Evolutionary conservation across 2,329 filamentous ascomycete species (phyloP).

Genomic region (Neonectria punicea): DNA sequence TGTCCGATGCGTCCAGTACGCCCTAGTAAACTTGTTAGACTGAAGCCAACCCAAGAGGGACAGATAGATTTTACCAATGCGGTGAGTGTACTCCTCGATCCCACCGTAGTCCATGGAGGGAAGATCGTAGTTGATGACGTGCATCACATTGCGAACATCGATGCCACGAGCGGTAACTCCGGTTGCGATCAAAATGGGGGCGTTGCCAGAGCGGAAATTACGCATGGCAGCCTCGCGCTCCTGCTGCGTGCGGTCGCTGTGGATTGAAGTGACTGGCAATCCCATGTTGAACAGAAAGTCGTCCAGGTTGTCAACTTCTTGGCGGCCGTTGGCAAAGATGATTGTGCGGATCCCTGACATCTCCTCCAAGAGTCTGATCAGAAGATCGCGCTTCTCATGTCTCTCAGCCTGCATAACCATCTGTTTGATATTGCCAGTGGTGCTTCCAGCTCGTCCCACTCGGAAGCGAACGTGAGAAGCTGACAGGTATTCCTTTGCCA

Average conservation of each 20-base stretch:
- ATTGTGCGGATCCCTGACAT: slow-evolving; percentile 81
- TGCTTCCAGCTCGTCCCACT: slow-evolving; percentile 87
- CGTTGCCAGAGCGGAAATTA: slow-evolving; percentile 78
- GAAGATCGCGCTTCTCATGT: slow-evolving; percentile 72
- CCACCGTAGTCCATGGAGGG: slow-evolving; percentile 81
- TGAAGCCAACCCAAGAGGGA: neutral
- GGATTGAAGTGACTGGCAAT: slow-evolving; percentile 88
- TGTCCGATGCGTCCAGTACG: slow-evolving; percentile 96
- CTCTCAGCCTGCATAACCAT: slow-evolving; percentile 75
- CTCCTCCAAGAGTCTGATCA: slow-evolving; percentile 78
- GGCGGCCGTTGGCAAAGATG: slow-evolving; percentile 88
- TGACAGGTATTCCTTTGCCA: slow-evolving; percentile 81
- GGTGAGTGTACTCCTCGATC: slow-evolving; percentile 92
- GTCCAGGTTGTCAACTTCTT: slow-evolving; percentile 82
- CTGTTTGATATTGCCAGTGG: slow-evolving; percentile 86
- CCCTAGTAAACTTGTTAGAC: slow-evolving; percentile 58
- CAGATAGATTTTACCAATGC: slow-evolving; percentile 75
- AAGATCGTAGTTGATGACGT: slow-evolving; percentile 94
- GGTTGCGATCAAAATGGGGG: slow-evolving; percentile 86
- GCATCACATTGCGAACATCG: slow-evolving; percentile 86
- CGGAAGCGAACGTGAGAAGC: slow-evolving; percentile 81
- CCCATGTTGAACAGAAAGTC: slow-evolving; percentile 85
- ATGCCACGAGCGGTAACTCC: slow-evolving; percentile 89
- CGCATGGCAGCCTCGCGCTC: slow-evolving; percentile 94
- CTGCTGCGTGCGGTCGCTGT: slow-evolving; percentile 84